phyloP scores from a whole-genome alignment of 305 asterid genomes.

The Withania somnifera region DNA sequence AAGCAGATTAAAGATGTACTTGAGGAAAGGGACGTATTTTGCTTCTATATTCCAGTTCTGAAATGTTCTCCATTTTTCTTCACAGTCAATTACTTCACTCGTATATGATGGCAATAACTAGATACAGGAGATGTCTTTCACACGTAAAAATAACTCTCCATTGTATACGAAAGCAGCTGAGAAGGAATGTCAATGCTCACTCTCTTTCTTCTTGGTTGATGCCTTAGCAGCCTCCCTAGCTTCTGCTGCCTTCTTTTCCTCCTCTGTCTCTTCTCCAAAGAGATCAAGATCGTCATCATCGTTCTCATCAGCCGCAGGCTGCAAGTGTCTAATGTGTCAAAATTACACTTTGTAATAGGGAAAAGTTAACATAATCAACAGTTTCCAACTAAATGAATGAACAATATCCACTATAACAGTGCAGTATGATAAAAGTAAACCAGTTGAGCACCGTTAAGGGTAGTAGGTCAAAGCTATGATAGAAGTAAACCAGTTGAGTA shows the following conservation, averaged over 20 bases:
- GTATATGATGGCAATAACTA: neutral
- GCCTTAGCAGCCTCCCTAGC: constrained; percentile 73
- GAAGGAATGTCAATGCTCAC: constrained; percentile 29
- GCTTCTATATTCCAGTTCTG: neutral
- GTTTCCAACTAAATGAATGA: neutral
- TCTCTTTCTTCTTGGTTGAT: constrained; percentile 86
- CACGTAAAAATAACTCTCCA: neutral
- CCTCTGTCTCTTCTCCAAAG: constrained; percentile 97
- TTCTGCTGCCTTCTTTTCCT: constrained; percentile 95
- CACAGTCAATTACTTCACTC: neutral
- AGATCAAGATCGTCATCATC: constrained; percentile 94
- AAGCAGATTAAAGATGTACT: neutral
- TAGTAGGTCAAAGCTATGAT: neutral
- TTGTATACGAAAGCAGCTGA: neutral
- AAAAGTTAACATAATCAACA: neutral
- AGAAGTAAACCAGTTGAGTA: neutral
- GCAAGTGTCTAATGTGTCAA: neutral
- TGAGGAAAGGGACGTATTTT: neutral
- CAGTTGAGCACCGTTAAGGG: neutral
- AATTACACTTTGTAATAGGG: neutral
- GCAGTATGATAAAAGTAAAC: neutral
- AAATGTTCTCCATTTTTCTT: neutral
- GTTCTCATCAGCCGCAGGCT: constrained; percentile 55
- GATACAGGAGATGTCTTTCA: neutral
- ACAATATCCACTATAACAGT: neutral